Base-by-base conservation (phyloP, 2,329 filamentous ascomycete genomes). In the Claviceps spartinae region DNA sequence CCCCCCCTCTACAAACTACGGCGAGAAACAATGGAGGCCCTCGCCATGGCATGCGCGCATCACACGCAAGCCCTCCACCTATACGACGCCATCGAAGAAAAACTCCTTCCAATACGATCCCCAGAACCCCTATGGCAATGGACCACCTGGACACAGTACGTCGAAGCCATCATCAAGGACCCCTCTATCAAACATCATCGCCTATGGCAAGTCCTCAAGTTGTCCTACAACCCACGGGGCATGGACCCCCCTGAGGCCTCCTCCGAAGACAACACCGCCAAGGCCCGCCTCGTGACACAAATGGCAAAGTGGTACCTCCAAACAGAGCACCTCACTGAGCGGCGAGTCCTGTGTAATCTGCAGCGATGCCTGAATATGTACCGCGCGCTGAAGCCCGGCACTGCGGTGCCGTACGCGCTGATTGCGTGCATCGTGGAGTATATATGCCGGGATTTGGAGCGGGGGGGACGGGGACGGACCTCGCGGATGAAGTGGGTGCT, bases 151-250 rank as follows among this genome's bases (percentile, higher is more conserved):
- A 53, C 52, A 18, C 58, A 57, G 4, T 62, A 69, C 50, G 44
- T 62, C 4, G 58, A 68, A 41, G 47, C 51, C 26, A 64, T 71
- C 54, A 61, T 69, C 54, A 60, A 60, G 40, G 65, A 70, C 49
- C 53, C 60, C 3, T 48, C 58, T 5, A 38, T 68, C 13, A 51
- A 55, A 6, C 37, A 56, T 9, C 20, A 36, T 16, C 49, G 57
- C 7, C 56, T 66, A 9, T 68, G 65, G 65, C 53, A 58, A 30
- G 51, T 65, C 20, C 54, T 68, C 20, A 54, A 60, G 36, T 54
- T 63, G 20, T 41, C 49, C 5, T 47, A 47, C 9, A 14, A 50
- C n/a, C 46, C 43, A 18, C 18, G 53, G 20, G 34, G 48, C 34
- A 38, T 47, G 7, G 26, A 43, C 26, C 49, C 50, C 3, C 11